These are phyloP conservation scores for Pleurotus sapidus DNA, from an alignment of 768 basidiomycete species.

Conservation along the genomic window DNA sequence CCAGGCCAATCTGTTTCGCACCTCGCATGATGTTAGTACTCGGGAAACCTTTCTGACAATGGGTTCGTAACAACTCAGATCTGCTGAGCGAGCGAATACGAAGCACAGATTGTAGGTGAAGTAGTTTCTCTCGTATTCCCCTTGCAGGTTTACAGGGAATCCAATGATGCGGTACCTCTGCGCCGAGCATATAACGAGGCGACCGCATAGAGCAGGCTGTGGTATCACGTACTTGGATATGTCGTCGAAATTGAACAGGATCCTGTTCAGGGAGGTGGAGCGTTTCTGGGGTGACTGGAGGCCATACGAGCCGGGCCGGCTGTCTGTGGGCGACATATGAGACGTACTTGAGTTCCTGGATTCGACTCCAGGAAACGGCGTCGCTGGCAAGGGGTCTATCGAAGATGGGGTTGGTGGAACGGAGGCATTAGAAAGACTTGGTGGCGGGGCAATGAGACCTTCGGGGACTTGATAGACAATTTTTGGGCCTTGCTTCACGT, in stretches of 20 bases:
- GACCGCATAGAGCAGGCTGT: constrained; percentile 77
- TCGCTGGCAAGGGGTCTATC: constrained; percentile 25
- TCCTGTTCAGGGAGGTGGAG: constrained; percentile 45
- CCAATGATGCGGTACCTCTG: constrained; percentile 85
- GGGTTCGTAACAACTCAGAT: constrained; percentile 94
- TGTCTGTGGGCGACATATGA: constrained; percentile 42
- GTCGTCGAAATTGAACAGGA: constrained; percentile 85
- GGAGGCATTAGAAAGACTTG: constrained; percentile 21
- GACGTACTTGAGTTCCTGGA: constrained; percentile 55
- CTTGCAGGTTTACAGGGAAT: constrained; percentile 80
- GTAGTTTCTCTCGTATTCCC: constrained; percentile 79
- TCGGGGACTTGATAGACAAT: constrained; percentile 95
- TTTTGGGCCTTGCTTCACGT: constrained; percentile 80
- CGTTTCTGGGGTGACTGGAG: constrained; percentile 45
- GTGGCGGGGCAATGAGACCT: constrained; percentile 64
- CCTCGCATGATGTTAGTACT: constrained; percentile 87
- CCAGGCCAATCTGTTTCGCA: constrained; percentile 1
- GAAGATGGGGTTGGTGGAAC: constrained; percentile 37
- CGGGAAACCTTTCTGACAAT: constrained; percentile 93
- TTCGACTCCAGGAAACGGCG: constrained; percentile 17
- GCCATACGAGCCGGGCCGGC: constrained; percentile 40
- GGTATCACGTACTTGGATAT: constrained; percentile 96
- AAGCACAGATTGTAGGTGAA: constrained; percentile 89
- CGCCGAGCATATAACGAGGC: constrained; percentile 85
- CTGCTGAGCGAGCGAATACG: constrained; percentile 89